Evolutionary conservation across 108 stramenopile genomes (phyloP), one percentile per base, ranked within the genome.

Genomic region (Mayamaea pseudoterrestris): DNA sequence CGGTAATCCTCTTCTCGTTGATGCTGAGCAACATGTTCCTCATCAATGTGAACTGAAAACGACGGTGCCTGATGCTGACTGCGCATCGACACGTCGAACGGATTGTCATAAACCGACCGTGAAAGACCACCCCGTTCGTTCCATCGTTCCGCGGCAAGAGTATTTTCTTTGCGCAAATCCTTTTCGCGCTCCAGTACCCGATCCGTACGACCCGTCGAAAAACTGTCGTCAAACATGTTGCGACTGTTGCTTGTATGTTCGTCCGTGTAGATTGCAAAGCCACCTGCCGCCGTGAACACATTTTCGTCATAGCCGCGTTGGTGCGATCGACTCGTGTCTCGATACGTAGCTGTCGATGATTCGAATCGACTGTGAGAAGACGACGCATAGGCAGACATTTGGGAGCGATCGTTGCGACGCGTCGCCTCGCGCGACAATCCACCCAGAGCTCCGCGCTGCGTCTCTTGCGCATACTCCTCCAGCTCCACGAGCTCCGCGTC

Each of bases 1-100:
- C 44, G 37, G 26, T 61, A 43, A 18, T 57, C 63, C 18, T 62
- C 37, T 8, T 48, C 42, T 20, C 41, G 23, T 20, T 60, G 63
- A 12, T 67, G 52, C 30, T 66, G 35, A 8, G 40, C 51, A 11
- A 51, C 71, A 63, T 65, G 78, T 9, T 83, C 77, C 40, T 83
- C 86, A 43, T 89, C 86, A 0, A 89, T 77, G 63, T 77, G 76
- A 13, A 90, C 77, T 27, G 78, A 71, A 68, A 88, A 88, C 13
- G 65, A 44, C 17, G 49, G 29, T 0, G 65, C 30, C 47, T 57
- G 50, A 29, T 35, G 35, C n/a, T n/a, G n/a, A n/a, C n/a, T n/a
- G n/a, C n/a, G n/a, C n/a, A n/a, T n/a, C n/a, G n/a, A n/a, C n/a
- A n/a, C n/a, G n/a, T n/a, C n/a, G n/a, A n/a, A n/a, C n/a, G n/a